phyloP scores from a whole-genome alignment of 2,329 filamentous ascomycete genomes.

The Lachnellula willkommii region DNA sequence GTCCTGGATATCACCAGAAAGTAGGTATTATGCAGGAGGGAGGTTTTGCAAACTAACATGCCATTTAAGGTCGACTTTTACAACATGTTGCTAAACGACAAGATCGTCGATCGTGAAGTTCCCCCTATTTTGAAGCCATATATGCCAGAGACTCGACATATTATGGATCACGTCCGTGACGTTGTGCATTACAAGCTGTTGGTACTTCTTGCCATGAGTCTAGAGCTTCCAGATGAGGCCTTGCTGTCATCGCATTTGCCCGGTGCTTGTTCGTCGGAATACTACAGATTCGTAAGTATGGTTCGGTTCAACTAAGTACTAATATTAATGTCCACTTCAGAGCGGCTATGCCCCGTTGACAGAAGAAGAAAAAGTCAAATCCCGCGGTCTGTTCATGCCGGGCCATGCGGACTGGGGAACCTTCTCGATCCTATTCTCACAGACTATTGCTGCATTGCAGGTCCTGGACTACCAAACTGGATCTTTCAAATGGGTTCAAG shows the following conservation, averaged over 20 bases:
- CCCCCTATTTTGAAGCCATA: slow-evolving; percentile 21
- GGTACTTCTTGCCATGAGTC: slow-evolving; percentile 35
- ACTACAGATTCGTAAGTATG: slow-evolving; percentile 35
- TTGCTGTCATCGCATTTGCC: slow-evolving; percentile 35
- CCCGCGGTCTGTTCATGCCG: slow-evolving; percentile 35
- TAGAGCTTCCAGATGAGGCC: slow-evolving; percentile 36
- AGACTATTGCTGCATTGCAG: slow-evolving; percentile 37
- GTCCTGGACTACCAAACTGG: slow-evolving; percentile 32
- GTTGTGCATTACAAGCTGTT: slow-evolving; percentile 33
- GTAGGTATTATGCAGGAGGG: too few relatives aligned
- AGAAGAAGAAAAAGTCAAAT: slow-evolving; percentile 33
- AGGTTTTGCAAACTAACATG: too few relatives aligned
- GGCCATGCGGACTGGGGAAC: slow-evolving; percentile 41
- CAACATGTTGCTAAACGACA: slow-evolving; percentile 13
- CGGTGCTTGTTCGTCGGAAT: slow-evolving; percentile 34
- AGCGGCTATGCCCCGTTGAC: slow-evolving; percentile 32
- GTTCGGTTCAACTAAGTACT: too few relatives aligned
- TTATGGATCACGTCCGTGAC: slow-evolving; percentile 28
- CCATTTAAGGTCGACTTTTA: slow-evolving; percentile 15
- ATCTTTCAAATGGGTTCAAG: slow-evolving; percentile 35
- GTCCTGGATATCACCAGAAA: slow-evolving; percentile 7
- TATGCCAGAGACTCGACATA: slow-evolving; percentile 24
- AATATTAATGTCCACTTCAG: too few relatives aligned
- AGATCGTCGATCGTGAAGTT: slow-evolving; percentile 1
- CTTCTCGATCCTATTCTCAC: slow-evolving; percentile 37